Evolutionary conservation across 805 yeast genomes (phyloP), one percentile per base, ranked within the genome.

Genomic region (Ogataea ramenticola): DNA sequence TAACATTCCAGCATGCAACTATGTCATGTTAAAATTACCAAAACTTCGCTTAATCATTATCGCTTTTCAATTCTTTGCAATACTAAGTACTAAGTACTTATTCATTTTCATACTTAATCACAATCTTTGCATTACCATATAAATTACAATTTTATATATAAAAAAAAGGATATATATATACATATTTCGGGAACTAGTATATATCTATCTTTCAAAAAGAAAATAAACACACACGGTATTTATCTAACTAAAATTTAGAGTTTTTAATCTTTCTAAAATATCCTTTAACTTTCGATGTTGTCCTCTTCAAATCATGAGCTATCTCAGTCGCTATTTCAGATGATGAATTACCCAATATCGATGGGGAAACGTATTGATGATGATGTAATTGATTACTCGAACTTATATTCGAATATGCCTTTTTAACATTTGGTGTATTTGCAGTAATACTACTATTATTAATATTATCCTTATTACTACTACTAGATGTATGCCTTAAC

Each of bases 361-460:
- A 27, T 39, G 44, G 8, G 15, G 14, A 1, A 30, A 22, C 36
- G 11, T 15, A 32, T 32, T 32, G 35, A 32, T 32, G 35, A 32
- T 36, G 39, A 14, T 39, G 17, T 15, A 46, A 41, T 19, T 20
- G 51, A 39, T 20, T 45, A 43, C 6, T 48, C 43, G 33, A 41
- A 39, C n/a, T 52, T 43, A 36, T 51, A 53, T 80, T 79, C 33
- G 77, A 79, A 57, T 80, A 82, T 1, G 87, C 88, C 43, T 74
- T 77, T 27, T 74, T 66, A 2, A 83, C 89, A 48, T 79, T 73
- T 17, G 68, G 69, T 0, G 80, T 80, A 41, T 74, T 24, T 10
- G 6, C 10, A 6, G 27, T 7, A 24, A 24, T 10, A 24, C 27
- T 24, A 64, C 61, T n/a, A 12, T 29, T 15, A 3, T n/a, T 4